Evolutionary conservation across 495 filamentous ascomycete species (phyloP).

Genomic region (Melanomma pulvis-pyrius): DNA sequence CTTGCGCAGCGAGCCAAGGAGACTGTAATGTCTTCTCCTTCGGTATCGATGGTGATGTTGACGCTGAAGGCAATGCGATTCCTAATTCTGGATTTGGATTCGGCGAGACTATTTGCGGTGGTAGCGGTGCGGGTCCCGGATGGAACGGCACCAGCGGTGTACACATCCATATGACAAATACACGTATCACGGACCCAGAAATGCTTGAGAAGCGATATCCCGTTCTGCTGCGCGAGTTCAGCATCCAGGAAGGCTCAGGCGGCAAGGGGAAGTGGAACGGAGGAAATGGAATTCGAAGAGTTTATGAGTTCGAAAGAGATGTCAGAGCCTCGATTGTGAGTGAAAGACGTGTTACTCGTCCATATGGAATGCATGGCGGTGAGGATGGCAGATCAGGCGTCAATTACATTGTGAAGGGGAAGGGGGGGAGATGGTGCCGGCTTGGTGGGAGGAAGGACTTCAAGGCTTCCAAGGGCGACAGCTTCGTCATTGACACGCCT

Average conservation of each 20-base stretch:
- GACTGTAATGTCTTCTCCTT: conserved; percentile 39
- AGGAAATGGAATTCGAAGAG: conserved; percentile 11
- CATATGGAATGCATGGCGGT: conserved; percentile 12
- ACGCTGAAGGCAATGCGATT: conserved; percentile 1
- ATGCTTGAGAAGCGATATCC: conserved; percentile 31
- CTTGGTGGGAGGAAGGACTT: conserved; percentile 18
- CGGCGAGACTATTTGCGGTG: conserved; percentile 26
- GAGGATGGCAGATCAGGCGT: conserved; percentile 9
- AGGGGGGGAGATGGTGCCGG: conserved; percentile 11
- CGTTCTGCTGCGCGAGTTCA: conserved; percentile 14
- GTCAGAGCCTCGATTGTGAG: conserved; percentile 1
- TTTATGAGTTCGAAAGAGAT: conserved; percentile 12
- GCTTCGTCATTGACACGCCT: conserved; percentile 17
- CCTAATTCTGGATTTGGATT: conserved; percentile 21
- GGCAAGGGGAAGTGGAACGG: conserved; percentile 17
- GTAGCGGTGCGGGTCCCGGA: conserved; percentile 23
- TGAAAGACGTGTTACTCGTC: conserved; percentile 8
- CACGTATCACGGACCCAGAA: conserved; percentile 28
- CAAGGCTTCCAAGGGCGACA: conserved; percentile 9
- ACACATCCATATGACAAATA: conserved; percentile 34
- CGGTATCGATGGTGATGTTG: conserved; percentile 38
- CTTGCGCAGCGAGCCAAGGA: conserved; percentile 41
- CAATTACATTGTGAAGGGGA: conserved; percentile 14
- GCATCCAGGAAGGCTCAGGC: conserved; percentile 8
- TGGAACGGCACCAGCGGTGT: conserved; percentile 27